These are phyloP conservation scores for Termitomyces titanicus DNA, from an alignment of 768 basidiomycete species.

Conservation along the genomic window DNA sequence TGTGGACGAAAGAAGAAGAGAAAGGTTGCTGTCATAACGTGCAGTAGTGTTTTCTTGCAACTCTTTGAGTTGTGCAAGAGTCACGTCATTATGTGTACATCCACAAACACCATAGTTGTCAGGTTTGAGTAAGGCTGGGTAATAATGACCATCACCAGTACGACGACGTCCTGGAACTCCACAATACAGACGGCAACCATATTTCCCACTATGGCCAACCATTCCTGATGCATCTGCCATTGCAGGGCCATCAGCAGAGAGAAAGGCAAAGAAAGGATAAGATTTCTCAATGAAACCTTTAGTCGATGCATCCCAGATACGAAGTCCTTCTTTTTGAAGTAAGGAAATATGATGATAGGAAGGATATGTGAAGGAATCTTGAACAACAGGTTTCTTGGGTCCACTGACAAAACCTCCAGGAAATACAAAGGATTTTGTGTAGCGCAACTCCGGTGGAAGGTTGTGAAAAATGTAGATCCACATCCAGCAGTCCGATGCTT, in stretches of 20 bases:
- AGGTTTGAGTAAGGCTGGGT: background rate
- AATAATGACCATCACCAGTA: background rate
- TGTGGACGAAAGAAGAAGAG: background rate
- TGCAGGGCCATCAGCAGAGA: too few species aligned
- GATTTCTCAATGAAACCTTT: slow-evolving; percentile 4
- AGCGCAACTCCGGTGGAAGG: too few species aligned
- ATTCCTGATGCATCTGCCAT: too few species aligned
- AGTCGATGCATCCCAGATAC: slow-evolving; percentile 17
- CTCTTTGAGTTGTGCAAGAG: background rate
- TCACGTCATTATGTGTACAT: background rate
- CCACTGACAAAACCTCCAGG: background rate
- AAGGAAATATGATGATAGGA: slow-evolving; percentile 4
- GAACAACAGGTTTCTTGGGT: background rate
- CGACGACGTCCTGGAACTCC: background rate
- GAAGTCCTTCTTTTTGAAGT: slow-evolving; percentile 16
- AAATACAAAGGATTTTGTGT: background rate
- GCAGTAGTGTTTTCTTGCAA: background rate
- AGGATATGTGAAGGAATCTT: background rate
- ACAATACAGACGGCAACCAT: slow-evolving; percentile 28
- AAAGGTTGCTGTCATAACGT: background rate
- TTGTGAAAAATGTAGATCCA: too few species aligned
- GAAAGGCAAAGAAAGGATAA: slow-evolving; percentile 14
- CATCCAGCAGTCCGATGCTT: too few species aligned
- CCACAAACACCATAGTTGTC: background rate
- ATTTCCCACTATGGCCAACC: too few species aligned